Conservation (phyloP, 2,329 filamentous ascomycete species). For the Pseudogymnoascus sp. region DNA sequence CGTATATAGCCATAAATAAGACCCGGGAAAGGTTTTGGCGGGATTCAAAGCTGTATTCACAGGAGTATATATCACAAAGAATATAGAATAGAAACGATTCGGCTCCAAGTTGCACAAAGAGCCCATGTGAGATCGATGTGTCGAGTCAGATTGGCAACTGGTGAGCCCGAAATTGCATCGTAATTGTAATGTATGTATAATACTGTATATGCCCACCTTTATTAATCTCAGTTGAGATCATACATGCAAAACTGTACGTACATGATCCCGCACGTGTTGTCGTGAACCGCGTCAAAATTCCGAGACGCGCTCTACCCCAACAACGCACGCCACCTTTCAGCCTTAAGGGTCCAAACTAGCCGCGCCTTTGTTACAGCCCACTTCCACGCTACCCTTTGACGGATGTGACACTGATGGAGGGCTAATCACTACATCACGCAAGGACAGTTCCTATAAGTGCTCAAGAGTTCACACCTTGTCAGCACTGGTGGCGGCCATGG, state of each 20-base stretch:
- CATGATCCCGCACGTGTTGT: background rate
- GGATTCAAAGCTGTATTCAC: background rate
- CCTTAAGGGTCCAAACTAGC: constrained; percentile 1
- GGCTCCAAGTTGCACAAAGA: background rate
- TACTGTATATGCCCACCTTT: background rate
- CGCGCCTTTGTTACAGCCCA: constrained; percentile 1
- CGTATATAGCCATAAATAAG: background rate
- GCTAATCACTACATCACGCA: background rate
- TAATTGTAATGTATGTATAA: background rate
- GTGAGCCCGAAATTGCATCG: background rate
- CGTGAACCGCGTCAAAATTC: constrained; percentile 8
- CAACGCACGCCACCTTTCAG: background rate
- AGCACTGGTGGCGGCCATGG: background rate
- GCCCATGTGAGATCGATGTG: background rate
- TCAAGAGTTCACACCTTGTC: background rate
- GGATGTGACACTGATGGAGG: background rate
- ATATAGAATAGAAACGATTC: background rate
- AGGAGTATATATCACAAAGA: background rate
- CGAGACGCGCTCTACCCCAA: background rate
- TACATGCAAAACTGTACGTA: background rate
- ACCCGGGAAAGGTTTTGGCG: background rate
- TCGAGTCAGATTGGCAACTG: background rate
- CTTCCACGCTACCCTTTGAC: background rate
- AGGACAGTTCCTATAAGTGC: background rate
- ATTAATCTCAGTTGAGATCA: background rate